phyloP scores from a whole-genome alignment of 495 filamentous ascomycete genomes.

The Letharia lupina region DNA sequence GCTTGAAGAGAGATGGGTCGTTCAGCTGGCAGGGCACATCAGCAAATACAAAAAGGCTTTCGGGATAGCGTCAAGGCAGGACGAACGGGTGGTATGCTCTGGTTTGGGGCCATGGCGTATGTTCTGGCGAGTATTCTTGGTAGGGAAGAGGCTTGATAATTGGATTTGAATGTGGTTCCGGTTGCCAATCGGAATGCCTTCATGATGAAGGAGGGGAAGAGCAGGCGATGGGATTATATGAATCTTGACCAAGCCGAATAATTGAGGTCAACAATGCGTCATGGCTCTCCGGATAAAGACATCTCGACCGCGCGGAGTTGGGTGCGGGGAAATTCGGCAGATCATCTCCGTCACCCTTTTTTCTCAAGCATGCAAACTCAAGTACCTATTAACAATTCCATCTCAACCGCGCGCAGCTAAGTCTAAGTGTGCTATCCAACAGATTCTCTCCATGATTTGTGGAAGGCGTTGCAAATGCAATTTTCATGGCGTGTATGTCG shows the following conservation, averaged over 20 bases:
- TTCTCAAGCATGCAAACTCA: neutral
- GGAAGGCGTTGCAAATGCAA: neutral
- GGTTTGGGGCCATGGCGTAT: constrained; percentile 26
- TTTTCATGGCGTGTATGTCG: too few species aligned
- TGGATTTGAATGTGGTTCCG: constrained; percentile 11
- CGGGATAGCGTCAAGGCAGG: neutral
- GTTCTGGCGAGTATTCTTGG: constrained; percentile 21
- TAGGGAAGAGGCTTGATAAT: constrained; percentile 16
- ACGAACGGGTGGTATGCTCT: constrained; percentile 22
- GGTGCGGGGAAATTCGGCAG: neutral
- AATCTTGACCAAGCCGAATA: constrained; percentile 3
- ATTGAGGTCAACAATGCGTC: constrained; percentile 12
- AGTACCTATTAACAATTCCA: neutral
- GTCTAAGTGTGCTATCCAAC: too few species aligned
- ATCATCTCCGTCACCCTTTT: neutral
- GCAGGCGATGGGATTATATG: neutral
- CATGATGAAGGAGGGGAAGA: constrained; percentile 16
- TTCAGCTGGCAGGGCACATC: constrained; percentile 49
- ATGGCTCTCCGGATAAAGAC: neutral
- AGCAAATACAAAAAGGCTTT: neutral
- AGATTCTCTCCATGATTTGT: neutral
- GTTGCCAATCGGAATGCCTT: constrained; percentile 6
- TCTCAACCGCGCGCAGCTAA: neutral
- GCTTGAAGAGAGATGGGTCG: constrained; percentile 72
- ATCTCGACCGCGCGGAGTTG: neutral